A percentile compares a stretch with the other conserved stretches of the same genome.
Evolutionary conservation across 228 moss, liverwort and hornwort genomes (phyloP).

Genomic region (Sphagnum magellanicum): DNA sequence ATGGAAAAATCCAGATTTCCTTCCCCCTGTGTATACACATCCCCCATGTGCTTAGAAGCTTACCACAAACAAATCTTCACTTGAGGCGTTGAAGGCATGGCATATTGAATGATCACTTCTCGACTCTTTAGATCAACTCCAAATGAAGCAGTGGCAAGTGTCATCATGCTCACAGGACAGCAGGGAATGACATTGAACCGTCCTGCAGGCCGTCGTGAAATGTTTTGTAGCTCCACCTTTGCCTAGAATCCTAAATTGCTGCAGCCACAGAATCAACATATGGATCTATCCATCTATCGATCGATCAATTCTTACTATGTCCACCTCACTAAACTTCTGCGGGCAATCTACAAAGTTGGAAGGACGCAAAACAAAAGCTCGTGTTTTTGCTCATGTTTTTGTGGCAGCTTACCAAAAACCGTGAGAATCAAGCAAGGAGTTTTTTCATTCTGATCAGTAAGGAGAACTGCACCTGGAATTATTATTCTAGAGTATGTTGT

Average conservation of each 20-base stretch:
- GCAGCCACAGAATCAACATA: constrained; percentile 23
- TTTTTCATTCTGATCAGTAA: no score
- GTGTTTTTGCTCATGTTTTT: no score
- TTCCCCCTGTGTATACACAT: not conserved
- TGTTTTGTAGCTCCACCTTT: constrained; percentile 39
- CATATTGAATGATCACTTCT: constrained; percentile 52
- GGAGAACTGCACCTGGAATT: no score
- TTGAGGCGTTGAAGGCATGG: constrained; percentile 23
- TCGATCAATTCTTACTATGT: not conserved
- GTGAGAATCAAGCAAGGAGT: no score
- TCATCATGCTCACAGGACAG: constrained; percentile 19
- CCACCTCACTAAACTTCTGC: not conserved
- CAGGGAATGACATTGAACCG: constrained; percentile 68
- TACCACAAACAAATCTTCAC: constrained; percentile 48
- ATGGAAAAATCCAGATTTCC: not conserved
- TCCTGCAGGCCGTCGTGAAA: constrained; percentile 74
- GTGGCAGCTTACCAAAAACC: not conserved
- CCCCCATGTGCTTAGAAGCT: constrained; percentile 1
- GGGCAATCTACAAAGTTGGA: not conserved
- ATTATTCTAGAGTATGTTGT: no score
- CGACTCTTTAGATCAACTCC: constrained; percentile 9
- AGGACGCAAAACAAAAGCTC: not conserved
- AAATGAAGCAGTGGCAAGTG: not conserved
- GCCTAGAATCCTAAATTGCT: constrained; percentile 30
- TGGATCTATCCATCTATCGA: constrained; percentile 3